Evolutionary conservation across 1,284 basidiomycete species (phyloP).

Genomic region (Ceratobasidium sp.): DNA sequence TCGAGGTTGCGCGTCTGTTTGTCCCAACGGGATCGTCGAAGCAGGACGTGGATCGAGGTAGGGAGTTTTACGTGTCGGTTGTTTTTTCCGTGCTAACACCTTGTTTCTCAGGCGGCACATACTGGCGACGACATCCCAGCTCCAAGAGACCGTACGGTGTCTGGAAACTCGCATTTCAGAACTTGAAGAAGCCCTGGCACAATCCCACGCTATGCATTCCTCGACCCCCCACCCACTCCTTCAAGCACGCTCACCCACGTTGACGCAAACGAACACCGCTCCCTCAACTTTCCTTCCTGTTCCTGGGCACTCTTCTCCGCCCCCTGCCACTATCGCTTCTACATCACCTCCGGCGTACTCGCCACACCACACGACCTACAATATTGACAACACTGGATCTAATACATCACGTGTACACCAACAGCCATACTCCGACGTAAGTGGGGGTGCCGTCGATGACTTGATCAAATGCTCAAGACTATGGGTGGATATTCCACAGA

Average conservation of each 20-base stretch:
- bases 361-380: not conserved
- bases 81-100: not conserved
- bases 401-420: constrained; percentile 8
- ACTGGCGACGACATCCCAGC: constrained; percentile 29
- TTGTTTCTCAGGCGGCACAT: constrained; percentile 16
- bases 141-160: constrained; percentile 30
- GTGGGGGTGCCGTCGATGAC: not conserved
- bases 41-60: constrained; percentile 29
- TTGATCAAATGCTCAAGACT: constrained; percentile 5
- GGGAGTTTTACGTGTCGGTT: not conserved
- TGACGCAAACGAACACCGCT: constrained; percentile 10
- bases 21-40: constrained; percentile 31
- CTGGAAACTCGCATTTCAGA: constrained; percentile 16
- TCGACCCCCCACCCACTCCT: constrained; percentile 29
- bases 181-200: constrained; percentile 17
- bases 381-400: not conserved
- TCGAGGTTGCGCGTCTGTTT: constrained; percentile 33
- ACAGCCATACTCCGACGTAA: constrained; percentile 21
- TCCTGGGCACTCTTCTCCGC: constrained; percentile 32
- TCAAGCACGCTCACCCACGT: constrained; percentile 23
- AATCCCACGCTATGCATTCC: constrained; percentile 28
- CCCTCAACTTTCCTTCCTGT: constrained; percentile 29
- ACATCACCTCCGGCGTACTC: constrained; percentile 34
- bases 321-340: constrained; percentile 34
- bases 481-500: not conserved